Base-by-base conservation (phyloP, 768 basidiomycete genomes). In the Boletus patriciae region DNA sequence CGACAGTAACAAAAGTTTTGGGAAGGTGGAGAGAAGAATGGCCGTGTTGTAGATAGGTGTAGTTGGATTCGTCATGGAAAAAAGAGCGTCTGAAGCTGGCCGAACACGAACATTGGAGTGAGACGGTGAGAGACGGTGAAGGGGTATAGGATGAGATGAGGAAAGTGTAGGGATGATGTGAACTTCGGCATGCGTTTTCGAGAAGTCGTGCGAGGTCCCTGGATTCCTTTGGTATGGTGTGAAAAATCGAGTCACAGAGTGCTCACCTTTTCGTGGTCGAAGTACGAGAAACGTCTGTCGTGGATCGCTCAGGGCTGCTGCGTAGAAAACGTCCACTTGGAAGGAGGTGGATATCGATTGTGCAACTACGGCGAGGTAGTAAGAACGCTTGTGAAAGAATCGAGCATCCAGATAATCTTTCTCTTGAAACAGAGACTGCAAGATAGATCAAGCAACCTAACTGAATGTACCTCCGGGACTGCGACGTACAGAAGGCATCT, bases 371-470 rank as follows among this genome's bases (percentile, higher is more conserved):
- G 94, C 88, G 19, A 98, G 81, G 72, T 92, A 99, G 68, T 89
- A 94, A 0, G 92, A 87, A 38, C 92, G 80, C 68, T 98, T 98
- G 68, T 95, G 89, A 69, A 96, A 95, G 70, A 89, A 94, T 12
- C 97, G 84, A 9, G 86, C 83, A 67, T 94, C 88, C 55, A 94
- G 77, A 61, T 93, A 92, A 67, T 98, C 95, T 69, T 98, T 99
- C 66, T 95, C 92, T 76, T 96, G 92, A 66, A 98, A 95, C n/a
- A 97, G 76, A 46, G 63, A 70, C 89, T 90, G 53, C 6, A 34
- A 19, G 33, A 16, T 15, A 47, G 52, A 50, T 54, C 56, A 49
- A 50, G 46, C 11, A 52, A 46, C 31, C 8, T 15, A 19, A 16
- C 11, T 9, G 52, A 16, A 50, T 16, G n/a, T 21, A 19, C 47